Conservation (phyloP, 208 protist species). For the Wallacemonas sp. region DNA sequence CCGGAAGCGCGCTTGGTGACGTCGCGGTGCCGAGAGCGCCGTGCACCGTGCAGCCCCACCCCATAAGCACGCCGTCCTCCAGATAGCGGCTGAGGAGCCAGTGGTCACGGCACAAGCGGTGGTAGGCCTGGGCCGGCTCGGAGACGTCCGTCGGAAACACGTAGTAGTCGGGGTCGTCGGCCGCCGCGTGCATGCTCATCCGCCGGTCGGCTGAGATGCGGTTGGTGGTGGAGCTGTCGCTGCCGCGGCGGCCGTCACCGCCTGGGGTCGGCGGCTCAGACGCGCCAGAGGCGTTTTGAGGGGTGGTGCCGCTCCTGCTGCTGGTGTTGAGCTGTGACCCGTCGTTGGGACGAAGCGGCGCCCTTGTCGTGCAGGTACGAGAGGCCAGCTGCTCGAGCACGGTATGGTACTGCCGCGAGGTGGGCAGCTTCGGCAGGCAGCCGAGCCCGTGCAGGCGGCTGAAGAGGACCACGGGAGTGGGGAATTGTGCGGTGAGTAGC, state of each 20-base stretch:
- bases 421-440: conserved; percentile 51
- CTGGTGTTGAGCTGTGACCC: neutral
- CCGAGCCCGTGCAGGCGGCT: conserved; percentile 44
- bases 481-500: conserved; percentile 48
- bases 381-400: too few relatives aligned
- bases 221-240: neutral
- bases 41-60: conserved; percentile 32
- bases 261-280: too few relatives aligned
- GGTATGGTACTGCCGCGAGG: neutral
- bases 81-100: conserved; percentile 27
- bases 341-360: too few relatives aligned
- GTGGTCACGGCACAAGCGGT: neutral
- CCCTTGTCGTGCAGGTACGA: too few relatives aligned
- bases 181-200: neutral
- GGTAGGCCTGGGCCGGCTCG: conserved; percentile 3
- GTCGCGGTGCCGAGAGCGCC: conserved; percentile 23
- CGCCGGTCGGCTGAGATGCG: neutral
- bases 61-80: conserved; percentile 25
- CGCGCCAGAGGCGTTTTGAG: too few relatives aligned
- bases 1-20: neutral
- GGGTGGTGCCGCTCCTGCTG: neutral
- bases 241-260: neutral
- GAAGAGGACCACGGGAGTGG: conserved; percentile 53
- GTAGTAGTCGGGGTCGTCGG: conserved; percentile 7
- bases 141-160: conserved; percentile 11